phyloP scores from a whole-genome alignment of 495 filamentous ascomycete genomes.

The Wilcoxina mikolae region DNA sequence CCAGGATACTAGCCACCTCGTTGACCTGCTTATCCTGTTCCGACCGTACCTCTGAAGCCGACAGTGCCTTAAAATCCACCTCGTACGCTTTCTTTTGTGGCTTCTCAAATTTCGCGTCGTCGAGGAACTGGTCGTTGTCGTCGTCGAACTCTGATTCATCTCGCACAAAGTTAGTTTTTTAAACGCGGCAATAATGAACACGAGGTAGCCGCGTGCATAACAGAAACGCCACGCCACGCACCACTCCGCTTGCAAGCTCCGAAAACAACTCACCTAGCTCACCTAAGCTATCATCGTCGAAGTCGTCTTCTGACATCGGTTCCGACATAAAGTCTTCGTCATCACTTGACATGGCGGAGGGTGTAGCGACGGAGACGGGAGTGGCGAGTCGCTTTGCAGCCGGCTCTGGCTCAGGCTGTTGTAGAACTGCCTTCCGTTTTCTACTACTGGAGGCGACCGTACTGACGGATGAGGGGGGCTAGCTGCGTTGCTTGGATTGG shows the following conservation, averaged over 20 bases:
- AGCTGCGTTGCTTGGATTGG: conserved; percentile 30
- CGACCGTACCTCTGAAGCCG: conserved; percentile 60
- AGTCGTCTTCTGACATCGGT: conserved; percentile 53
- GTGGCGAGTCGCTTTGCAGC: conserved; percentile 38
- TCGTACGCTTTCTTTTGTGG: conserved; percentile 63
- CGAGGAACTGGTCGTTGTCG: conserved; percentile 58
- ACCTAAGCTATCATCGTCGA: conserved; percentile 65
- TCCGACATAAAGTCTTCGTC: conserved; percentile 79
- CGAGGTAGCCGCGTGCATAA: not conserved
- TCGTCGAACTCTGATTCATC: conserved; percentile 32
- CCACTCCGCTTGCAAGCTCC: not conserved
- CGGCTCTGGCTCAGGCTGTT: conserved; percentile 44
- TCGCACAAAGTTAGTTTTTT: conserved; percentile 19
- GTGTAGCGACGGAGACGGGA: conserved; percentile 37
- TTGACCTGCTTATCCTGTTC: conserved; percentile 73
- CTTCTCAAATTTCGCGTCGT: conserved; percentile 64
- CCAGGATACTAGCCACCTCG: conserved; percentile 77
- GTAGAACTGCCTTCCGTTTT: conserved; percentile 76
- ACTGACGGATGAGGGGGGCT: conserved; percentile 29
- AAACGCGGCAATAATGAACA: not conserved
- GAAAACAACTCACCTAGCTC: conserved; percentile 49
- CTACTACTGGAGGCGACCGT: conserved; percentile 56
- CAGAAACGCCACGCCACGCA: too few species aligned
- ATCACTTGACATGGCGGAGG: conserved; percentile 85
- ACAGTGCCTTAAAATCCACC: conserved; percentile 65